These are phyloP conservation scores for Microcyclosporella mali DNA, from an alignment of 2,329 filamentous ascomycete species.

Conservation along the genomic window DNA sequence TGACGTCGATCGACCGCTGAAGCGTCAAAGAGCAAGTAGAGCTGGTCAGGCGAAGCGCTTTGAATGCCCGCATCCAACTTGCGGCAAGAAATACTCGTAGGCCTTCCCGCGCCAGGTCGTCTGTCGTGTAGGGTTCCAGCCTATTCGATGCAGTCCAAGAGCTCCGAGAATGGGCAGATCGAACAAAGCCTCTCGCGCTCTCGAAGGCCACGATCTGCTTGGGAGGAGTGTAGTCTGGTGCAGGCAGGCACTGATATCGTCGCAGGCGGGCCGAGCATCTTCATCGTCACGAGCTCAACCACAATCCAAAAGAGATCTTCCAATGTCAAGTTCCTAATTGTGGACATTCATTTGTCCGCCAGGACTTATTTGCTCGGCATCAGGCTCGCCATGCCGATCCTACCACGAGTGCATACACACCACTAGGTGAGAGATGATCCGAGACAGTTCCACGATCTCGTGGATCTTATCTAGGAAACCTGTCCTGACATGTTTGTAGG, in stretches of 20 bases:
- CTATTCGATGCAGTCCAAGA: background rate
- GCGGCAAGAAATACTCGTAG: slow-evolving; percentile 82
- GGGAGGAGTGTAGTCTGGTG: background rate
- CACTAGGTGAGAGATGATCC: no score
- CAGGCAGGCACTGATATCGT: background rate
- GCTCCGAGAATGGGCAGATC: background rate
- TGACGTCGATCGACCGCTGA: background rate
- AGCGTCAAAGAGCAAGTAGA: slow-evolving; percentile 50
- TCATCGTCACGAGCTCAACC: slow-evolving; percentile 89
- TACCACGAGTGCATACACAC: background rate
- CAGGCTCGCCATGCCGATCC: slow-evolving; percentile 35
- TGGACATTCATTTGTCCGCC: slow-evolving; percentile 81
- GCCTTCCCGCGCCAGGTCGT: background rate
- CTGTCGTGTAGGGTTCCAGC: no score
- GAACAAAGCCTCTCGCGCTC: background rate
- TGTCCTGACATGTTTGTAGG: no score
- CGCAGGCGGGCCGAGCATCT: slow-evolving; percentile 71
- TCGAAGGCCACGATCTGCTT: no score
- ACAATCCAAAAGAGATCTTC: slow-evolving; percentile 88
- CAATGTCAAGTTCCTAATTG: slow-evolving; percentile 85
- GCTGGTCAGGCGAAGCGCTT: slow-evolving; percentile 68
- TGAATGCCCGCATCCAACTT: slow-evolving; percentile 70
- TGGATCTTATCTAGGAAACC: no score
- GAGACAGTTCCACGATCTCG: no score
- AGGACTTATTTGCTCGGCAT: slow-evolving; percentile 72